Evolutionary conservation across 495 filamentous ascomycete genomes (phyloP).

Genomic region (Penicillium soppii): DNA sequence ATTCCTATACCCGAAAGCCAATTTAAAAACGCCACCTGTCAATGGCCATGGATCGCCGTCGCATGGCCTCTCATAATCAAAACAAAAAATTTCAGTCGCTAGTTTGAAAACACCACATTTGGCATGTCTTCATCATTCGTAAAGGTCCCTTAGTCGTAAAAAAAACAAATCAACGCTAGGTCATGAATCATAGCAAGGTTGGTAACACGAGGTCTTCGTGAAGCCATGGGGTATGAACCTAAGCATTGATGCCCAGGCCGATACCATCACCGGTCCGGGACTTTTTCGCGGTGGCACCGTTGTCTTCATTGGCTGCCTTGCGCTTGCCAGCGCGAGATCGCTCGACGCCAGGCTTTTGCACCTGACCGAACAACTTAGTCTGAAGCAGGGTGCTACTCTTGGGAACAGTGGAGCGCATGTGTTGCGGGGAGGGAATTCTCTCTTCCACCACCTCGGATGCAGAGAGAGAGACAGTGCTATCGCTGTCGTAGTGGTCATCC

Average conservation of each 20-base stretch:
- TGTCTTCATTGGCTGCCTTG: slow-evolving; percentile 50
- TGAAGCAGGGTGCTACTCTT: slow-evolving; percentile 52
- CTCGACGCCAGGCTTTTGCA: slow-evolving; percentile 57
- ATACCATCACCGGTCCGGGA: slow-evolving; percentile 53
- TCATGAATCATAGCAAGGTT: slow-evolving; percentile 26
- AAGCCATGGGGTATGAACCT: slow-evolving; percentile 18
- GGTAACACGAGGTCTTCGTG: neutral
- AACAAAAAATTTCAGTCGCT: slow-evolving; percentile 18
- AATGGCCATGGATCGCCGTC: slow-evolving; percentile 6
- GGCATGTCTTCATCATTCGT: slow-evolving; percentile 36
- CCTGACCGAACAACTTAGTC: slow-evolving; percentile 66
- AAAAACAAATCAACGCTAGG: slow-evolving; percentile 21
- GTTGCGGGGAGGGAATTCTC: slow-evolving; percentile 3
- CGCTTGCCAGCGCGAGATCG: slow-evolving; percentile 51
- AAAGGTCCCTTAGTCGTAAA: slow-evolving; percentile 23
- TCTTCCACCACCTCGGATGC: slow-evolving; percentile 70
- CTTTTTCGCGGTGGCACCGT: slow-evolving; percentile 57
- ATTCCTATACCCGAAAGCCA: slow-evolving; percentile 13
- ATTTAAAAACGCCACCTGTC: slow-evolving; percentile 3
- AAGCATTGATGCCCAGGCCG: slow-evolving; percentile 62
- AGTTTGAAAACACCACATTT: slow-evolving; percentile 13
- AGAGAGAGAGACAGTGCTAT: slow-evolving; percentile 77
- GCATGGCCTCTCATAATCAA: slow-evolving; percentile 1
- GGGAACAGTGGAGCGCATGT: slow-evolving; percentile 27
- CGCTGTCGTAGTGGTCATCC: slow-evolving; percentile 61